phyloP scores from a whole-genome alignment of 345 rosid species.

The Brassica juncea region DNA sequence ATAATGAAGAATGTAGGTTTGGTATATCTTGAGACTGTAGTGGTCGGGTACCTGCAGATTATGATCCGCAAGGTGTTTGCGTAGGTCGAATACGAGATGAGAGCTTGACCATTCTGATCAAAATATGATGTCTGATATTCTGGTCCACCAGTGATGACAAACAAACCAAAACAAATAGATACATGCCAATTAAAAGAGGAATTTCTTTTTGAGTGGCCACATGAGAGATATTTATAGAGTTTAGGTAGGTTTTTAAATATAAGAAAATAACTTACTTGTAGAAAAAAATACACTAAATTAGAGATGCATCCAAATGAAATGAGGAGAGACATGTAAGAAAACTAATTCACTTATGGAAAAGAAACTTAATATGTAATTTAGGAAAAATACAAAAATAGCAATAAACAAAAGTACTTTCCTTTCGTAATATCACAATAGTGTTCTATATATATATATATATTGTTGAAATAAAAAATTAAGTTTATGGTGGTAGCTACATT shows the following conservation, averaged over 20 bases:
- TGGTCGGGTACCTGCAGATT: neutral
- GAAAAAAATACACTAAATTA: neutral
- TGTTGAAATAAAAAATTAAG: neutral
- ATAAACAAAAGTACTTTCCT: neutral
- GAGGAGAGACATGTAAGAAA: neutral
- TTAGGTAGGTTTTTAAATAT: neutral
- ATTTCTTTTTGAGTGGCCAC: neutral
- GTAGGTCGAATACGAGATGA: constrained; percentile 2
- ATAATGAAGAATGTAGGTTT: neutral
- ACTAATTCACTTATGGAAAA: neutral
- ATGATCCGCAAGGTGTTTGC: constrained; percentile 10
- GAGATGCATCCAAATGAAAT: neutral
- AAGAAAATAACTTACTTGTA: neutral
- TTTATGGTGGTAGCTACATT: neutral
- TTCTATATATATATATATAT: neutral
- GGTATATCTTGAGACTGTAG: neutral
- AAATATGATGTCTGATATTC: neutral
- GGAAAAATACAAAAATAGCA: neutral
- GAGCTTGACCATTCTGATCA: constrained; percentile 3
- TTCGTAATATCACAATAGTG: neutral
- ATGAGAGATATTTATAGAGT: neutral
- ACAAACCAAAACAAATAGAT: neutral
- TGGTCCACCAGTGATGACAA: neutral
- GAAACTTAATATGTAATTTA: neutral
- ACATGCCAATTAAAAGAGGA: neutral